These are phyloP conservation scores for Gryganskiella cystojenkinii DNA, from an alignment of 192 early-diverging fungal genomes.

Conservation along the genomic window DNA sequence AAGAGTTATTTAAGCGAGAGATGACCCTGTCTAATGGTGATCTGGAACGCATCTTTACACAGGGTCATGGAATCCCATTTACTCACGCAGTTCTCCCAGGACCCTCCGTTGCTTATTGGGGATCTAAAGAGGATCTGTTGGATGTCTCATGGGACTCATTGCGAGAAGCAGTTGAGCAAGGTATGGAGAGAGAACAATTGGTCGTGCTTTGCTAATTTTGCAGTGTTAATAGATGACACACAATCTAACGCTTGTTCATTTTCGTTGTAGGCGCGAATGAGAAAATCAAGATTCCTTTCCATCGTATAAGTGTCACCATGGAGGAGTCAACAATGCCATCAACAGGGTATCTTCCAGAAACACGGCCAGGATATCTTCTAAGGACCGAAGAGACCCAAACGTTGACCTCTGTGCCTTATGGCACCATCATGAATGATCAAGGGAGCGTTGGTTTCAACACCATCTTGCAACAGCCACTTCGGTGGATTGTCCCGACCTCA, in stretches of 20 bases:
- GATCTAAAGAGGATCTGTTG: conserved; percentile 25
- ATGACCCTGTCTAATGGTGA: conserved; percentile 32
- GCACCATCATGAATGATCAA: conserved; percentile 49
- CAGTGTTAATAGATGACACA: neutral
- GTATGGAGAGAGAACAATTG: conserved; percentile 5
- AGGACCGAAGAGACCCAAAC: conserved; percentile 27
- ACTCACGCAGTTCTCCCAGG: conserved; percentile 44
- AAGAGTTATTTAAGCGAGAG: conserved; percentile 42
- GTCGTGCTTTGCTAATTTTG: neutral
- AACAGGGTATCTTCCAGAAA: conserved; percentile 26
- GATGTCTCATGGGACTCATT: conserved; percentile 44
- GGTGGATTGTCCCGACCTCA: conserved; percentile 28
- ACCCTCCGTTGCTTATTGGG: conserved; percentile 53
- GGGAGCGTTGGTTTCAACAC: conserved; percentile 33
- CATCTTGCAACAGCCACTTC: conserved; percentile 33
- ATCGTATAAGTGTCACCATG: conserved; percentile 44
- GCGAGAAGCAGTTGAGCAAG: conserved; percentile 41
- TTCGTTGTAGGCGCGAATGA: conserved; percentile 31
- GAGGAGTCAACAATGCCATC: conserved; percentile 27
- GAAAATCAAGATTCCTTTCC: conserved; percentile 41
- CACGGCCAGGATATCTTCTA: conserved; percentile 26
- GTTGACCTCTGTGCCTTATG: conserved; percentile 27
- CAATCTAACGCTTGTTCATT: neutral
- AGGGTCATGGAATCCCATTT: conserved; percentile 52
- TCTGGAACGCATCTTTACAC: conserved; percentile 24